Evolutionary conservation across 192 early-diverging fungal genomes (phyloP).

Genomic region (Entrophospora sp.): DNA sequence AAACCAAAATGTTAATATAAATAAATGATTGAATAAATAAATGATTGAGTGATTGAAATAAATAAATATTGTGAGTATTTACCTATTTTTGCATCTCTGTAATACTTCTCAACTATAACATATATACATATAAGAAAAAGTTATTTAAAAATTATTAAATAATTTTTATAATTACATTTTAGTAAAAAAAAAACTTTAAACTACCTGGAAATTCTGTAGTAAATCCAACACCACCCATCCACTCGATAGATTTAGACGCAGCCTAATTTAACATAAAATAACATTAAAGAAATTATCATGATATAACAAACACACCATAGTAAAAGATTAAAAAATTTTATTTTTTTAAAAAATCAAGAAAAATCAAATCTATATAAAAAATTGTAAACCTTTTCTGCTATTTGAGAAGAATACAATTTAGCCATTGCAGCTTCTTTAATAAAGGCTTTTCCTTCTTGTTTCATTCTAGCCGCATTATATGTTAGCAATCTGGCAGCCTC

Average conservation of each 20-base stretch:
- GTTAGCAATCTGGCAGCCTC: constrained; percentile 94
- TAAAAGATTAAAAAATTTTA: neutral
- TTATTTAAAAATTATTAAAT: neutral
- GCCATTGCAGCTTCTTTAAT: constrained; percentile 98
- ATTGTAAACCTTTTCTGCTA: constrained; percentile 57
- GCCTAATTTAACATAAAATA: constrained; percentile 36
- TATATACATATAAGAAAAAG: neutral
- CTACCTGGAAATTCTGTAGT: constrained; percentile 68
- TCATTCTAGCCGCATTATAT: constrained; percentile 93
- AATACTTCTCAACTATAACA: constrained; percentile 79
- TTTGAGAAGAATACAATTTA: constrained; percentile 91
- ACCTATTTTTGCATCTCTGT: constrained; percentile 94
- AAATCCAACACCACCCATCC: constrained; percentile 97
- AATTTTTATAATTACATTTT: neutral
- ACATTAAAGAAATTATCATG: neutral
- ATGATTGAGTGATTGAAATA: too few relatives aligned
- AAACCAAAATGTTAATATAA: too few relatives aligned
- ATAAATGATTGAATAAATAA: neutral
- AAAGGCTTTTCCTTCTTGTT: constrained; percentile 86
- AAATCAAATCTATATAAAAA: neutral
- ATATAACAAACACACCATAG: neutral
- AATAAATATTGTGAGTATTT: too few relatives aligned
- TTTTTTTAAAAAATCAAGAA: neutral
- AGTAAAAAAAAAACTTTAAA: neutral
- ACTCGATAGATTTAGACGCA: constrained; percentile 86